These are phyloP conservation scores for Batrachochytrium dendrobatidis DNA, from an alignment of 371 early-diverging fungal genomes.

Conservation along the genomic window DNA sequence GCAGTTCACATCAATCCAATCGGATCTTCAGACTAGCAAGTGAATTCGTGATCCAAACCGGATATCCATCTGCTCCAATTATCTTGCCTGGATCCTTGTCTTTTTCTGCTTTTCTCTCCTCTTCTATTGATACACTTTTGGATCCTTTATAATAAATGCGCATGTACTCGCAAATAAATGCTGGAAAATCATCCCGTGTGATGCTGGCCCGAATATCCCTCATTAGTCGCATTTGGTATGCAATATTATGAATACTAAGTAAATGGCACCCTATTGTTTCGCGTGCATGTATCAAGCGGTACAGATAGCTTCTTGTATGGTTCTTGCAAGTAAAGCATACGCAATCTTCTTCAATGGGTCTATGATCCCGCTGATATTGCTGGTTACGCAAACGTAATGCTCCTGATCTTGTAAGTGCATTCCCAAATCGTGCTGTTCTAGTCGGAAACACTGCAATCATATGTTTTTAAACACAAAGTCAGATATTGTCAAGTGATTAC, in stretches of 20 bases:
- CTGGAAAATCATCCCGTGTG: slow-evolving; percentile 65
- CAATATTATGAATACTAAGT: slow-evolving; percentile 83
- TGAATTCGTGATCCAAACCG: slow-evolving; percentile 12
- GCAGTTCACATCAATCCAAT: background rate
- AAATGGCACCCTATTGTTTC: slow-evolving; percentile 91
- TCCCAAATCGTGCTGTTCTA: slow-evolving; percentile 93
- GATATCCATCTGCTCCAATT: slow-evolving; percentile 8
- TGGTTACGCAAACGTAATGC: slow-evolving; percentile 60
- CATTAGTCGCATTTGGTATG: slow-evolving; percentile 86
- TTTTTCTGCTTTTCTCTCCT: slow-evolving; percentile 5
- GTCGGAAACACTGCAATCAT: slow-evolving; percentile 76
- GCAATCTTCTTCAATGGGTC: slow-evolving; percentile 80
- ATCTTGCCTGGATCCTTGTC: slow-evolving; percentile 6
- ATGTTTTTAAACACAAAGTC: background rate
- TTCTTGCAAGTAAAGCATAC: slow-evolving; percentile 78
- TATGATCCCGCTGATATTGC: slow-evolving; percentile 55
- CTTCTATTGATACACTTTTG: background rate
- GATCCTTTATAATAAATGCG: slow-evolving; percentile 5
- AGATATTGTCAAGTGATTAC: background rate
- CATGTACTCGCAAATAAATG: slow-evolving; percentile 66
- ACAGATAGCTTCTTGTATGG: slow-evolving; percentile 65
- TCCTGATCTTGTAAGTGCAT: slow-evolving; percentile 76
- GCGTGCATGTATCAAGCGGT: slow-evolving; percentile 57
- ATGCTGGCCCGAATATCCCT: slow-evolving; percentile 72
- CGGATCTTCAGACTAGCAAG: background rate